Conservation (phyloP, 768 basidiomycete species). For the Galerina marginata region DNA sequence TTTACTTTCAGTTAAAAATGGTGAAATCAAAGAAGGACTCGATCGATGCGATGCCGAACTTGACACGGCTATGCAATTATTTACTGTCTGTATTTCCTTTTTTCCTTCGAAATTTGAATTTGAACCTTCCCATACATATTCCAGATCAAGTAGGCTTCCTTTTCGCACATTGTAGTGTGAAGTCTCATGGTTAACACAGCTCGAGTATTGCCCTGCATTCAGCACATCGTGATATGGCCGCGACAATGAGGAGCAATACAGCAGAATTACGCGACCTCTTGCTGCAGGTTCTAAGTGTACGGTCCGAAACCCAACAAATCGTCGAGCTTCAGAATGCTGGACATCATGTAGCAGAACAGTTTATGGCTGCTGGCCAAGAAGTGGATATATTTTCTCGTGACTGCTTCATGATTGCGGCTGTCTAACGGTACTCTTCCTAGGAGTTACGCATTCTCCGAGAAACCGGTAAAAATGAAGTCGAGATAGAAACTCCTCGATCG, state of each 20-base stretch:
- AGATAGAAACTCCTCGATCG: constrained; percentile 12
- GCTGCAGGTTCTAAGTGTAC: constrained; percentile 41
- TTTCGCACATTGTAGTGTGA: neutral
- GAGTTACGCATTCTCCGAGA: constrained; percentile 35
- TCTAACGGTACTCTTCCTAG: constrained; percentile 21
- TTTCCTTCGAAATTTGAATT: neutral
- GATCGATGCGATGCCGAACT: constrained; percentile 49
- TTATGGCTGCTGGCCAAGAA: constrained; percentile 61
- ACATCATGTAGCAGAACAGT: constrained; percentile 43
- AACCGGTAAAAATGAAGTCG: neutral
- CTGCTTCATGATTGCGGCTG: neutral
- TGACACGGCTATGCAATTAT: constrained; percentile 43
- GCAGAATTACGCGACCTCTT: constrained; percentile 44
- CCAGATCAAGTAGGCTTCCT: constrained; percentile 23
- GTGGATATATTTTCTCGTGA: constrained; percentile 29
- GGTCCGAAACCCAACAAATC: constrained; percentile 41
- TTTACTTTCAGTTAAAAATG: constrained; percentile 43
- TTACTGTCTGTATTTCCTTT: constrained; percentile 41
- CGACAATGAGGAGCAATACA: constrained; percentile 33
- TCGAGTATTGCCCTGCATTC: constrained; percentile 33
- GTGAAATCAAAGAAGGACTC: constrained; percentile 52
- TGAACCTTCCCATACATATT: constrained; percentile 1
- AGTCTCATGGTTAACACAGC: constrained; percentile 18
- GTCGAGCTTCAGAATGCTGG: constrained; percentile 46
- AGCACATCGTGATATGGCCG: constrained; percentile 34